phyloP scores from a whole-genome alignment of 352 stramenopile genomes.

The Globisporangium ultimum region DNA sequence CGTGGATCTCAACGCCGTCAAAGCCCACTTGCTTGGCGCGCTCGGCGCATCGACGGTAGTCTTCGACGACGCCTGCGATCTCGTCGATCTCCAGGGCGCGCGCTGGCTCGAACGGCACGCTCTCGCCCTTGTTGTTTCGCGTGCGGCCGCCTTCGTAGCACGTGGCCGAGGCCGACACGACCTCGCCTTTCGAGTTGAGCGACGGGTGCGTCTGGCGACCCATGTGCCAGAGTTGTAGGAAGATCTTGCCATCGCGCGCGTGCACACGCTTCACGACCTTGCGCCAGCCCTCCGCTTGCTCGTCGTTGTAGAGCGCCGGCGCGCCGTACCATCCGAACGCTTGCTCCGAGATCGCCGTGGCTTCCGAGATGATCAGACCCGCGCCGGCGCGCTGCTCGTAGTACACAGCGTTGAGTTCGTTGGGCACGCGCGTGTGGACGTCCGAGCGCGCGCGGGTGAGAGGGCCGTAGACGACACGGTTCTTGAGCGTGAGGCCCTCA shows the following conservation, averaged over 20 bases:
- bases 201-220: too few relatives aligned
- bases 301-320: too few relatives aligned
- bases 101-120: too few relatives aligned
- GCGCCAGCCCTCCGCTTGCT: slow-evolving; percentile 34
- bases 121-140: too few relatives aligned
- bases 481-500: slow-evolving; percentile 15
- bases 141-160: too few relatives aligned
- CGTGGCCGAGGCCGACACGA: too few relatives aligned
- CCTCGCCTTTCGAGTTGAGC: too few relatives aligned
- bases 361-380: slow-evolving; percentile 39
- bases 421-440: slow-evolving; percentile 11
- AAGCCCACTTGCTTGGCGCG: too few relatives aligned
- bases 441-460: slow-evolving; percentile 20
- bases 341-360: slow-evolving; percentile 16
- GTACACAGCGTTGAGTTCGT: slow-evolving; percentile 20
- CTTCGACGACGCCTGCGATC: too few relatives aligned
- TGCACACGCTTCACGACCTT: slow-evolving; percentile 47
- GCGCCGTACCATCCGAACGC: slow-evolving; percentile 15
- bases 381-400: slow-evolving; percentile 29
- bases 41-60: background rate
- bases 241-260: slow-evolving; percentile 47
- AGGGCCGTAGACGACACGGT: slow-evolving; percentile 39
- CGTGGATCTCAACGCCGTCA: too few relatives aligned
- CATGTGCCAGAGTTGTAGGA: too few relatives aligned
- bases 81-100: too few relatives aligned